Evolutionary conservation across 2,329 filamentous ascomycete genomes (phyloP), one percentile per base, ranked within the genome.

Genomic region (Westerdykella ornata): DNA sequence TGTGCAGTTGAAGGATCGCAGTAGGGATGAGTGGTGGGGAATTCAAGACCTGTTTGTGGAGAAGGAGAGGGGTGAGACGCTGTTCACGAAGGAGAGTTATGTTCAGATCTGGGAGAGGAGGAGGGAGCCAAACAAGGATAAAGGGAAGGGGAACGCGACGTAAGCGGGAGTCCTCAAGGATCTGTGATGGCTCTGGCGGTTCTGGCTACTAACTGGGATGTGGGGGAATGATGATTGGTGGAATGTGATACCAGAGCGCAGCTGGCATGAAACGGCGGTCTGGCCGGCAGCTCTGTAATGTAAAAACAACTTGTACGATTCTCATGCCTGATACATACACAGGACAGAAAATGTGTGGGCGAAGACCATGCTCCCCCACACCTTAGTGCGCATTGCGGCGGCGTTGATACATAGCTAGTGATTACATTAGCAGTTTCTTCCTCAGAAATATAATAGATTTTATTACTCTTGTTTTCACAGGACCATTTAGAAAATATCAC

Each of bases 1-100:
- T 63, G 88, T 88, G 16, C 92, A 98, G 70, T 69, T 98, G 38
- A 76, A 81, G 55, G 86, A 95, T 60, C 84, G 86, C 60, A 83
- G 81, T 17, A 76, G 83, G 16, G 84, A 85, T 26, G 85, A 94
- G 63, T 98, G 92, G 92, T 79, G 94, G 39, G 85, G 94, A 44
- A 84, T 89, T 42, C 92, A 98, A 71, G 92, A 98, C 70, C 64
- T 98, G 52, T 96, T 84, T 62, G 90, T 98, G 5, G 86, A 96
- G 62, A 82, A 83, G 66, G 85, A 92, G 15, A 84, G 90, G 67
- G 85, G 80, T 48, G 90, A 98, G 72, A 77, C 94, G 54, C 65
- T 98, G 51, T 94, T 95, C 59, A 84, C 94, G 0, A 88, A 90
- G 39, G 92, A 98, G 74, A 85, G 85, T 42, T 97, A 97, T 72